These are phyloP conservation scores for Escallonia rubra DNA, from an alignment of 129 eudicot genomes.

Conservation along the genomic window DNA sequence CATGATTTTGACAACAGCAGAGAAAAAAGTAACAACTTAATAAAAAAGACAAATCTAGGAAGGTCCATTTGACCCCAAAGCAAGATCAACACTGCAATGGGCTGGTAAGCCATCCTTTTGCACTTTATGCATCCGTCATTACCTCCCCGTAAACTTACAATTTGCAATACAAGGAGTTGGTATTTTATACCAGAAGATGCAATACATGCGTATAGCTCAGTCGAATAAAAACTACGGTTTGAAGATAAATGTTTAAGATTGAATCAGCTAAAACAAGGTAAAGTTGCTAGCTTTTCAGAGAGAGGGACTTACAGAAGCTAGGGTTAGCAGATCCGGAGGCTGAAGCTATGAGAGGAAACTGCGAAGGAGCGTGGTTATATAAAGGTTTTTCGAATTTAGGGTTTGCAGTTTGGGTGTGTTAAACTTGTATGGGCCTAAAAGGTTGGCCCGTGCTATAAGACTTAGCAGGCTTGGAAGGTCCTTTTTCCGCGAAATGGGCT, in stretches of 20 bases:
- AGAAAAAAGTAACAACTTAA: background rate
- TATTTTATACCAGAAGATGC: slow-evolving; percentile 72
- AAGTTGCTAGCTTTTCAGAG: too few species aligned
- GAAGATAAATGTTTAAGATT: background rate
- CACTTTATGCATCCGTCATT: slow-evolving; percentile 62
- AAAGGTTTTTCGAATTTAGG: background rate
- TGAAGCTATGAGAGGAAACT: too few species aligned
- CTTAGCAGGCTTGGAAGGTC: too few species aligned
- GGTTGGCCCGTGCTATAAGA: too few species aligned
- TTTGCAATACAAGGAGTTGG: slow-evolving; percentile 47
- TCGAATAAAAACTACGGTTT: background rate
- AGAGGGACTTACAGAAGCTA: background rate
- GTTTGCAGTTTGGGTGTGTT: background rate
- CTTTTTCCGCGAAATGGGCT: too few species aligned
- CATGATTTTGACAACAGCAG: background rate
- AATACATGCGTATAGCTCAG: background rate
- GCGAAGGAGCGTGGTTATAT: too few species aligned
- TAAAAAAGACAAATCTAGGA: slow-evolving; percentile 25
- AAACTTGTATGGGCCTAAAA: too few species aligned
- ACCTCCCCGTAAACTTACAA: slow-evolving; percentile 38
- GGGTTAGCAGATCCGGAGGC: background rate
- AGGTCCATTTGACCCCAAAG: slow-evolving; percentile 84
- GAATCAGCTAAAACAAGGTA: too few species aligned
- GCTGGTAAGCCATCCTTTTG: slow-evolving; percentile 81
- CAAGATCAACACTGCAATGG: slow-evolving; percentile 60